Percentiles rank a stretch among this genome's conserved stretches.
phyloP scores from a whole-genome alignment of 352 stramenopile species.

The Pythium scleroteichum region DNA sequence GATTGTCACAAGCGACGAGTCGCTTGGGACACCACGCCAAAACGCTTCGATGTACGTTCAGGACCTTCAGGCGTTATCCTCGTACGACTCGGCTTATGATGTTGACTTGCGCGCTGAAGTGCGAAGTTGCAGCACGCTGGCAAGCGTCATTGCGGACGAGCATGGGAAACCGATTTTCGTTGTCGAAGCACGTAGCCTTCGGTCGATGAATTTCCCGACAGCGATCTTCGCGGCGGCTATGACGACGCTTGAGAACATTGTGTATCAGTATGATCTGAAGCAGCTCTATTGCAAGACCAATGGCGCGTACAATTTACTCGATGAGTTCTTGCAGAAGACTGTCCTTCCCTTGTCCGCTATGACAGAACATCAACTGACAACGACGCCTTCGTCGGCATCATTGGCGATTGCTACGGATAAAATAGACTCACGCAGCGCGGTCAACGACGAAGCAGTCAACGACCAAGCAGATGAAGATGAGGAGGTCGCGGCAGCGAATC shows the following conservation, averaged over 20 bases:
- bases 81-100: constrained; percentile 42
- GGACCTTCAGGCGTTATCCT: constrained; percentile 41
- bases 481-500: constrained; percentile 20
- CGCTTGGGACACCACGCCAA: constrained; percentile 15
- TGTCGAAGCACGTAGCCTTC: constrained; percentile 52
- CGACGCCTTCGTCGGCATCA: constrained; percentile 17
- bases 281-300: constrained; percentile 36
- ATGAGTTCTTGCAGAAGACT: constrained; percentile 40
- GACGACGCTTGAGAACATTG: constrained; percentile 64
- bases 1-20: constrained; percentile 36
- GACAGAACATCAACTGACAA: constrained; percentile 28
- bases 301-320: constrained; percentile 34
- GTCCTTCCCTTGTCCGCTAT: constrained; percentile 32
- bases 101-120: constrained; percentile 39
- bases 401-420: constrained; percentile 3
- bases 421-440: neutral
- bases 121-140: constrained; percentile 33
- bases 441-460: constrained; percentile 12
- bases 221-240: constrained; percentile 54
- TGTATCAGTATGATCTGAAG: constrained; percentile 64
- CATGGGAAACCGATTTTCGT: constrained; percentile 53
- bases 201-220: constrained; percentile 46
- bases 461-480: constrained; percentile 28
- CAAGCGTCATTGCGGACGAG: constrained; percentile 49
- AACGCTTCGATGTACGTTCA: constrained; percentile 43